Evolutionary conservation across 768 basidiomycete species (phyloP).

Genomic region (Boletellus sp.): DNA sequence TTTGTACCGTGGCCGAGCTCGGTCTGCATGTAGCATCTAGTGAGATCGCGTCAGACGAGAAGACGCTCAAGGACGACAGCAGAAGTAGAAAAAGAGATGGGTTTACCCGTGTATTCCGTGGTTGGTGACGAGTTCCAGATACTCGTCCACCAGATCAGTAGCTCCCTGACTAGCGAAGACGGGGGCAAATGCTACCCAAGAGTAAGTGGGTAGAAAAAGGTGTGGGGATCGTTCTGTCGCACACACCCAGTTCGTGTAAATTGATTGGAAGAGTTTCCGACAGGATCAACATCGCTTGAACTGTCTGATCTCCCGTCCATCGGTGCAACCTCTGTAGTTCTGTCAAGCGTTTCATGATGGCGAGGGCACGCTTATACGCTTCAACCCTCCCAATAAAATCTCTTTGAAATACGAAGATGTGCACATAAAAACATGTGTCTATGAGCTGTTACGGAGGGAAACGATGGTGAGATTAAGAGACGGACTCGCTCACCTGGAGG

Average conservation of each 20-base stretch:
- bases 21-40: conserved; percentile 70
- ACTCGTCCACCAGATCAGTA: conserved; percentile 48
- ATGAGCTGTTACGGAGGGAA: background rate
- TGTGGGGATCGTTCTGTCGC: conserved; percentile 16
- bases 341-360: conserved; percentile 51
- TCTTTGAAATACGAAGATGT: conserved; percentile 27
- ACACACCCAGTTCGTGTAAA: conserved; percentile 36
- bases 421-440: background rate
- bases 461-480: background rate
- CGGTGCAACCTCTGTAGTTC: conserved; percentile 53
- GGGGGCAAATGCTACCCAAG: conserved; percentile 52
- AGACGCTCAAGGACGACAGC: background rate
- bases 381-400: conserved; percentile 58
- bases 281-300: conserved; percentile 43
- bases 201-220: conserved; percentile 21
- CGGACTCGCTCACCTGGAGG: conserved; percentile 39
- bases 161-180: conserved; percentile 63
- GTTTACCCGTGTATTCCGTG: conserved; percentile 55
- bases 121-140: conserved; percentile 44
- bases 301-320: conserved; percentile 50
- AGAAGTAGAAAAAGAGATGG: background rate
- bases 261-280: conserved; percentile 53
- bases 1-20: conserved; percentile 79
- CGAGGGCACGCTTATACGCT: conserved; percentile 50
- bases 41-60: background rate